Percentiles rank a stretch among this genome's conserved stretches.
Conservation (phyloP, 257 asterid species). For the Anisodus tanguticus region DNA sequence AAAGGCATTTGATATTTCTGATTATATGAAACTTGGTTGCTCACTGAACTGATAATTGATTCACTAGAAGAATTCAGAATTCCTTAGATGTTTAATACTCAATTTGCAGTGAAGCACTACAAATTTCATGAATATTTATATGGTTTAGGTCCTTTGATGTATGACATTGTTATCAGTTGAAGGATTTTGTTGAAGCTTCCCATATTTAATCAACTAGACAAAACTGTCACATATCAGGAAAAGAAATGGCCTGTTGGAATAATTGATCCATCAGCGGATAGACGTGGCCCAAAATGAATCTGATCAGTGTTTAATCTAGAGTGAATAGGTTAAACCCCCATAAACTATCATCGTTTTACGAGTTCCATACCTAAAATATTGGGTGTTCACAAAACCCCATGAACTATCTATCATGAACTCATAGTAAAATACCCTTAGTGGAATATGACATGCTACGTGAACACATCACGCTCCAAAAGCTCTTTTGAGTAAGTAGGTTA, state of each 20-base stretch:
- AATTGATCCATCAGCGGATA: not conserved
- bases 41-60: not conserved
- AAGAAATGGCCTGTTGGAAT: not conserved
- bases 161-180: not conserved
- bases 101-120: not conserved
- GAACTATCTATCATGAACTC: too few relatives aligned
- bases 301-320: not conserved
- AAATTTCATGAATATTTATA: not conserved
- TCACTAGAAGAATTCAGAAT: not conserved
- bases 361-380: too few relatives aligned
- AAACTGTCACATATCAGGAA: not conserved
- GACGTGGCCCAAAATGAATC: not conserved
- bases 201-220: not conserved
- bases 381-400: too few relatives aligned
- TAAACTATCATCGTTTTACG: too few relatives aligned
- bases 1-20: not conserved
- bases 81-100: not conserved
- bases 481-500: too few relatives aligned
- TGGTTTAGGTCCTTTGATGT: not conserved
- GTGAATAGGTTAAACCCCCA: too few relatives aligned
- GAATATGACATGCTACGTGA: too few relatives aligned
- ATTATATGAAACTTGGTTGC: not conserved
- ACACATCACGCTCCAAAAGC: too few relatives aligned
- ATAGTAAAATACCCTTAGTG: too few relatives aligned
- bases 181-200: not conserved